Evolutionary conservation across 2,329 filamentous ascomycete genomes (phyloP).

Genomic region (Fusarium clavum): DNA sequence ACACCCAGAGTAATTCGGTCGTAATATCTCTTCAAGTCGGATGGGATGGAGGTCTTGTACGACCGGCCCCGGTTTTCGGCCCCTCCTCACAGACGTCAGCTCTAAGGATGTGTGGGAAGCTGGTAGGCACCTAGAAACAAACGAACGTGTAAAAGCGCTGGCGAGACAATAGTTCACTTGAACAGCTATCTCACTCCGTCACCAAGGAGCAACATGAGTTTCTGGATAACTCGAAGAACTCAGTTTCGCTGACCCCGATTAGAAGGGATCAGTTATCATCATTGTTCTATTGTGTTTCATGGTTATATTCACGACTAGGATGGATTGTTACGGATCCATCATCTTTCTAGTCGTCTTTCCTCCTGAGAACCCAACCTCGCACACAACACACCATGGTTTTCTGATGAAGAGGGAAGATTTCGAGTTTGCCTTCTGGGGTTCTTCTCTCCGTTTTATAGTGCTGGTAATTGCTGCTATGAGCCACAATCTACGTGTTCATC

Average conservation of each 20-base stretch:
- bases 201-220: not conserved
- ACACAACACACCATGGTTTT: too few species aligned
- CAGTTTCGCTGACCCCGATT: not conserved
- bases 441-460: not conserved
- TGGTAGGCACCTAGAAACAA: not conserved
- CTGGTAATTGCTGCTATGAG: not conserved
- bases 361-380: not conserved
- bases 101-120: not conserved
- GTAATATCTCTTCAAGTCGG: not conserved
- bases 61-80: constrained; percentile 22
- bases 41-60: constrained; percentile 16
- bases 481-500: not conserved
- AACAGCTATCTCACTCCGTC: not conserved
- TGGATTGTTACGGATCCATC: not conserved
- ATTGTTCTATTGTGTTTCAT: not conserved
- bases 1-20: not conserved
- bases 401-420: not conserved
- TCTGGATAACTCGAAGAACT: not conserved
- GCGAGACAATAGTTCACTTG: not conserved
- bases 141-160: not conserved
- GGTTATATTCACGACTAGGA: not conserved
- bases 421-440: not conserved
- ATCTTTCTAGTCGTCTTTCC: not conserved
- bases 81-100: constrained; percentile 35
- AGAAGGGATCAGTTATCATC: not conserved